A percentile compares a stretch with the other conserved stretches of the same genome.
phyloP scores from a whole-genome alignment of 768 basidiomycete genomes.

The Agaricus blazei region DNA sequence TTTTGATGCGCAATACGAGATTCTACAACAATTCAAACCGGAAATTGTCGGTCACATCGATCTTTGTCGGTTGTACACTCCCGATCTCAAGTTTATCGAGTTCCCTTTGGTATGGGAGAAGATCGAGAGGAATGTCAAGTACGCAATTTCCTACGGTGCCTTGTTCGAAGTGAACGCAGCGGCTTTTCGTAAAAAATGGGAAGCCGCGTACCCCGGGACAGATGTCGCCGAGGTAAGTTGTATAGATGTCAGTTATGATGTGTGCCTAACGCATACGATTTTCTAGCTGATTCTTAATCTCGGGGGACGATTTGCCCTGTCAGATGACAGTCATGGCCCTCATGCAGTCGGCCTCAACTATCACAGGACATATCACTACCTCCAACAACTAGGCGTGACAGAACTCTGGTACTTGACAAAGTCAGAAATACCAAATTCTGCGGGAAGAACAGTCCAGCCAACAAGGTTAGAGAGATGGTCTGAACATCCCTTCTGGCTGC shows the following conservation, averaged over 20 bases:
- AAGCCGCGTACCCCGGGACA: constrained; percentile 71
- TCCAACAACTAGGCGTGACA: constrained; percentile 50
- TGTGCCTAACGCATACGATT: not conserved
- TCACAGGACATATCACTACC: constrained; percentile 55
- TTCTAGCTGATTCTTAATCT: constrained; percentile 62
- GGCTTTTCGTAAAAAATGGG: constrained; percentile 90
- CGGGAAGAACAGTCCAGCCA: constrained; percentile 40
- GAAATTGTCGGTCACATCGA: constrained; percentile 94
- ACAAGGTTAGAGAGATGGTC: constrained; percentile 49
- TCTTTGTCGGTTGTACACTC: constrained; percentile 82
- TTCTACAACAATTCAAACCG: constrained; percentile 70
- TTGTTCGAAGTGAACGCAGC: constrained; percentile 93
- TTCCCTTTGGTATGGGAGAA: constrained; percentile 58
- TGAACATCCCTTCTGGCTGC: constrained; percentile 55
- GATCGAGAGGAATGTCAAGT: constrained; percentile 70
- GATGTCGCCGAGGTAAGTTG: constrained; percentile 66
- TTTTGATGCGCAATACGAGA: constrained; percentile 78
- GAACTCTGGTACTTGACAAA: constrained; percentile 62
- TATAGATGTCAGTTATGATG: not conserved
- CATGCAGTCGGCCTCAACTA: constrained; percentile 89
- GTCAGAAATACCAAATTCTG: constrained; percentile 33
- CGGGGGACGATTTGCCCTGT: constrained; percentile 77
- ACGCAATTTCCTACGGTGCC: constrained; percentile 76
- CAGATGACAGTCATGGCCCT: constrained; percentile 95
- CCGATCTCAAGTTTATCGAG: constrained; percentile 48